Conservation (phyloP, 225 moss, liverwort and hornwort genomes). For the Sphagnum contortum region DNA sequence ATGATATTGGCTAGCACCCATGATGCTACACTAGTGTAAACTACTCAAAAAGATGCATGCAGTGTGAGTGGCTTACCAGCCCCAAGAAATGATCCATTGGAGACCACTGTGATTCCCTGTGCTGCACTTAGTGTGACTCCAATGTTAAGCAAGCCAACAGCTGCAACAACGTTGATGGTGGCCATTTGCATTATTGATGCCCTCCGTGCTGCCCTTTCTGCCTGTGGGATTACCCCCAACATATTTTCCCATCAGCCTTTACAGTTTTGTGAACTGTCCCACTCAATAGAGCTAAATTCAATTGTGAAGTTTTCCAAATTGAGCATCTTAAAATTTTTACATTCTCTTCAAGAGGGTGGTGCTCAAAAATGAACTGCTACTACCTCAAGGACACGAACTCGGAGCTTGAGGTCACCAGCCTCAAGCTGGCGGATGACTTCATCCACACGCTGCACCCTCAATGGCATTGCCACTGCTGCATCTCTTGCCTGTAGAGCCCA, state of each 20-base stretch:
- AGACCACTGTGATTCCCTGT: constrained; percentile 57
- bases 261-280: not conserved
- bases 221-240: constrained; percentile 21
- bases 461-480: constrained; percentile 86
- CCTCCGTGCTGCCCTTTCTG: constrained; percentile 82
- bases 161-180: constrained; percentile 59
- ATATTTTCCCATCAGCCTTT: not conserved
- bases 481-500: constrained; percentile 59
- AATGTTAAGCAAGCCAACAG: constrained; percentile 73
- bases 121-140: constrained; percentile 74
- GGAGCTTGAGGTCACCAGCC: constrained; percentile 87
- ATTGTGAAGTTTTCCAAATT: not conserved
- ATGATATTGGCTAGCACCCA: too few species aligned
- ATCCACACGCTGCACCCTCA: constrained; percentile 83
- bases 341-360: not conserved
- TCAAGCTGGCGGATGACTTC: constrained; percentile 86
- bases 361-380: not conserved
- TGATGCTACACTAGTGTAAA: too few species aligned
- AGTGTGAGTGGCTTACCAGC: constrained; percentile 42
- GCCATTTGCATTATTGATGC: constrained; percentile 79
- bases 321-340: too few species aligned
- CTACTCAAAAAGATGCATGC: too few species aligned
- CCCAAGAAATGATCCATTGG: constrained; percentile 64
- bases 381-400: constrained; percentile 90
- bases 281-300: not conserved